Base-by-base conservation (phyloP, 2,329 filamentous ascomycete species). In the Apiospora kogelbergensis region DNA sequence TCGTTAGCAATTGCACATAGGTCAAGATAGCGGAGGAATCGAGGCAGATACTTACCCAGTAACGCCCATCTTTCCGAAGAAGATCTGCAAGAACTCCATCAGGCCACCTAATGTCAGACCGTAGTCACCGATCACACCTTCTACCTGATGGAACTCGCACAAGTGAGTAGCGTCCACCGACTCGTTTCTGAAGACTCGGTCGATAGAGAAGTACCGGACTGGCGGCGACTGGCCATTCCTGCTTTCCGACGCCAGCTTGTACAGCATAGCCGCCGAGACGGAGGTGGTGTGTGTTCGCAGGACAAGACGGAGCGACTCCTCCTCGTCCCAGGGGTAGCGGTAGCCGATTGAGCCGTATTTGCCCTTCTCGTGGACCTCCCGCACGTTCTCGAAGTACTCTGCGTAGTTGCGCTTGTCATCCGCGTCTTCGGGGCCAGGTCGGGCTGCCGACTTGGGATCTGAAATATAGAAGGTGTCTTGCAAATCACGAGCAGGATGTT, bases 391-490 rank as follows among this genome's bases (percentile, higher is more conserved):
- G 90, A 92, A 97, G 84, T 98, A 98, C 74, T 91, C 82, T 72
- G 93, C 87, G 81, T 96, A 97, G 81, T 97, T 89, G 75, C 84
- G 81, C 77, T 87, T 84, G 74, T 86, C 83, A 71, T 88, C 82
- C 45, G 87, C 81, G 30, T 85, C 83, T 42, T 85, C 83, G 30
- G 86, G 83, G 69, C 86, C 85, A 30, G 92, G 91, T 75, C 83
- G 86, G 78, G 95, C 94, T 45, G 94, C 95, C 69, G 82, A 83
- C 70, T 89, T 85, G 63, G 96, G 96, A 77, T 99, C 95, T 48
- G 94, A 94, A 77, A 98, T 95, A 85, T 98, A 99, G 85, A 98
- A 98, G 68, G 96, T 98, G 78, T 99, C 96, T 86, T 99, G 96
- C 74, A 98, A 87, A 80, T 99, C 96, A 79, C 96, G 93, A 70